These are phyloP conservation scores for Carpinus viminea DNA, from an alignment of 306 rosid genomes.

Conservation along the genomic window DNA sequence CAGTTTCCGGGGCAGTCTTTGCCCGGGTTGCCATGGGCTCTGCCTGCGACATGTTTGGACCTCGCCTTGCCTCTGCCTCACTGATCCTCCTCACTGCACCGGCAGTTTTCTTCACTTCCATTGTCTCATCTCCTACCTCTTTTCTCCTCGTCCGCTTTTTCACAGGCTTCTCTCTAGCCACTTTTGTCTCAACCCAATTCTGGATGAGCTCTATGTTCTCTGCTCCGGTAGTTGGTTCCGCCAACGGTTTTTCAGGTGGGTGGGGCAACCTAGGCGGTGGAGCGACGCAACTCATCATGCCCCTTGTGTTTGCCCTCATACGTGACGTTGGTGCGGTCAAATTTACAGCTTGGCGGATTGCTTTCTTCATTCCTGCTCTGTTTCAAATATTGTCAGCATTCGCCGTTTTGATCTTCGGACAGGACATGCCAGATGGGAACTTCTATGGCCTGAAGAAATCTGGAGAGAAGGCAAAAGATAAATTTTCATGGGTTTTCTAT, in stretches of 20 bases:
- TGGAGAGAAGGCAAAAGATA: slow-evolving; percentile 65
- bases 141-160: slow-evolving; percentile 76
- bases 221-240: slow-evolving; percentile 62
- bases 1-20: slow-evolving; percentile 81
- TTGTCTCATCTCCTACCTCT: slow-evolving; percentile 47
- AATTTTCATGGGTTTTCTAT: slow-evolving; percentile 46
- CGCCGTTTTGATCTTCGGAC: slow-evolving; percentile 50
- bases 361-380: slow-evolving; percentile 71
- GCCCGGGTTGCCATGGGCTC: slow-evolving; percentile 84
- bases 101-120: slow-evolving; percentile 61
- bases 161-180: slow-evolving; percentile 82
- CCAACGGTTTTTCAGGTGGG: slow-evolving; percentile 73
- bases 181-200: slow-evolving; percentile 88
- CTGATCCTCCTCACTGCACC: slow-evolving; percentile 72
- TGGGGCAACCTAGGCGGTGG: slow-evolving; percentile 97
- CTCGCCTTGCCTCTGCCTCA: slow-evolving; percentile 71
- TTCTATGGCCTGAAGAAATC: slow-evolving; percentile 48
- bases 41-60: slow-evolving; percentile 81
- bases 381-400: slow-evolving; percentile 71
- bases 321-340: slow-evolving; percentile 46
- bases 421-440: slow-evolving; percentile 83
- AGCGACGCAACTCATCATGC: slow-evolving; percentile 89
- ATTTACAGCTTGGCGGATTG: slow-evolving; percentile 86
- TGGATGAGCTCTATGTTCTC: slow-evolving; percentile 99
- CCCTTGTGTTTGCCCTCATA: slow-evolving; percentile 60